Conservation (phyloP, 257 asterid genomes). For the Perilla frutescens region DNA sequence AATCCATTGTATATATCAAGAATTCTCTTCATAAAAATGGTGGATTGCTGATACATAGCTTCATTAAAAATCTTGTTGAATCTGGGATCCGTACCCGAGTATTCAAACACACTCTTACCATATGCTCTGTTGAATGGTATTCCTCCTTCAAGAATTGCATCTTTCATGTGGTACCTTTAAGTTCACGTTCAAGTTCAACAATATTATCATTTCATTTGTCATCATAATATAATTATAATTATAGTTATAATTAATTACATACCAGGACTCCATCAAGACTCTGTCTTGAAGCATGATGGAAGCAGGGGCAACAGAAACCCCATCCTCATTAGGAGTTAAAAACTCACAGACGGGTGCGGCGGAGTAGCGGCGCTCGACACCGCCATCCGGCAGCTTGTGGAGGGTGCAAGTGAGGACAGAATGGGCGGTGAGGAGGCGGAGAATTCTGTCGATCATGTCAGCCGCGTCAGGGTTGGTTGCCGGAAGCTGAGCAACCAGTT, state of each 20-base stretch:
- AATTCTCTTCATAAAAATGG: constrained; percentile 53
- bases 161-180: constrained; percentile 52
- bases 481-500: constrained; percentile 46
- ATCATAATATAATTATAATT: no score
- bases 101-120: constrained; percentile 66
- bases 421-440: constrained; percentile 48
- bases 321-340: constrained; percentile 50
- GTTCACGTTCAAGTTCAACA: neutral
- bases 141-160: constrained; percentile 73
- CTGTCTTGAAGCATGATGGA: constrained; percentile 36
- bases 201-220: no score
- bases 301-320: constrained; percentile 40
- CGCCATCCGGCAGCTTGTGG: constrained; percentile 17
- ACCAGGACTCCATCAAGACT: constrained; percentile 51
- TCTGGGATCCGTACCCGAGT: constrained; percentile 54
- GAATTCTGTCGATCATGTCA: constrained; percentile 45
- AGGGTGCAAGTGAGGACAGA: constrained; percentile 39
- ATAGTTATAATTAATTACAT: constrained; percentile 44
- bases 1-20: constrained; percentile 62
- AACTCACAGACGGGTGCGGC: constrained; percentile 58
- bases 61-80: constrained; percentile 60
- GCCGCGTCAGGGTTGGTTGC: constrained; percentile 37
- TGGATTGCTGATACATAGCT: constrained; percentile 59
- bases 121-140: constrained; percentile 62
- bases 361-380: constrained; percentile 46